These are phyloP conservation scores for Erythrobasidium yunnanense DNA, from an alignment of 768 basidiomycete genomes.

Conservation along the genomic window DNA sequence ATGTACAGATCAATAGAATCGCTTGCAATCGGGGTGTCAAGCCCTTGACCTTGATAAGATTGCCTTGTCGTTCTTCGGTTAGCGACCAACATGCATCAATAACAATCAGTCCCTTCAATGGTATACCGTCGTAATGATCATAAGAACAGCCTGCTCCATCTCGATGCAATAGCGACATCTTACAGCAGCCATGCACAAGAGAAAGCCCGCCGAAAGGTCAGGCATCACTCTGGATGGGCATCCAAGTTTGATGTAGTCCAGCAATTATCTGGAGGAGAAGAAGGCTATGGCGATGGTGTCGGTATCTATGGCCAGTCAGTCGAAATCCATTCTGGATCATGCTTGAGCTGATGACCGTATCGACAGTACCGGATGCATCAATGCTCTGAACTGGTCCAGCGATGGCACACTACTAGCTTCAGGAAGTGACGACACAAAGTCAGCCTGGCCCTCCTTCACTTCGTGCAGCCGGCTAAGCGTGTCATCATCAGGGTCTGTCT, in stretches of 20 bases:
- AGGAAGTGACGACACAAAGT: slow-evolving; percentile 26
- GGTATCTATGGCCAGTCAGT: slow-evolving; percentile 20
- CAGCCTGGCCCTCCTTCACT: not conserved
- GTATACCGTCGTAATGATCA: too few relatives aligned
- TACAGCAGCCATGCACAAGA: too few relatives aligned
- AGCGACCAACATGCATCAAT: too few relatives aligned
- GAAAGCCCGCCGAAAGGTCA: too few relatives aligned
- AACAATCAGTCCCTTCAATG: too few relatives aligned
- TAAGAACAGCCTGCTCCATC: too few relatives aligned
- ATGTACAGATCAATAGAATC: too few relatives aligned
- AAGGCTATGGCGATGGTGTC: not conserved
- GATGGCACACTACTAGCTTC: slow-evolving; percentile 22
- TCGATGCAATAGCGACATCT: too few relatives aligned
- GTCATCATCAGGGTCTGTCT: slow-evolving; percentile 15
- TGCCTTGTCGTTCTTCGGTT: too few relatives aligned
- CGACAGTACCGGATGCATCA: slow-evolving; percentile 36
- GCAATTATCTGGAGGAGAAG: slow-evolving; percentile 6
- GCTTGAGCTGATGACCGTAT: not conserved
- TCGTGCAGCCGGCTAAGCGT: not conserved
- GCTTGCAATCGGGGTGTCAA: too few relatives aligned
- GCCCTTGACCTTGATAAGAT: too few relatives aligned
- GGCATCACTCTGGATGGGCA: too few relatives aligned
- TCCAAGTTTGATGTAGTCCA: slow-evolving; percentile 13
- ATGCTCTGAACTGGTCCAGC: slow-evolving; percentile 18
- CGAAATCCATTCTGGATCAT: not conserved